A percentile compares a stretch with the other conserved stretches of the same genome.
phyloP scores from a whole-genome alignment of 306 rosid genomes.

The Pyrus betulifolia region DNA sequence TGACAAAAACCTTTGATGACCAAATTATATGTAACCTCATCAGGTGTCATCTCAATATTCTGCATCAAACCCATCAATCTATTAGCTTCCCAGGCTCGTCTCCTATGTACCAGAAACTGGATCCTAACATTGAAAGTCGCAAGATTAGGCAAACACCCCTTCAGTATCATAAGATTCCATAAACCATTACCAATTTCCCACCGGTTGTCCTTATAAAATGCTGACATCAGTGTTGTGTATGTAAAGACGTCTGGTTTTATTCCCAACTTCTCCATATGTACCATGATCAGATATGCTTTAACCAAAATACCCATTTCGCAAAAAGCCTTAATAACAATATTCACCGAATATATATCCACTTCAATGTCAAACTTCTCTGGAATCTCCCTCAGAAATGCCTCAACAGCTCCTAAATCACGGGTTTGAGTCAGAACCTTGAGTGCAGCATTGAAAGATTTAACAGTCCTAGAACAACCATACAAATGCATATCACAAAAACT shows the following conservation, averaged over 20 bases:
- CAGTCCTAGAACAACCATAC: constrained; percentile 46
- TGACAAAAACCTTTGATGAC: constrained; percentile 65
- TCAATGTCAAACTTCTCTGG: constrained; percentile 28
- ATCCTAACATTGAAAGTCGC: constrained; percentile 67
- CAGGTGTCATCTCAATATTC: constrained; percentile 43
- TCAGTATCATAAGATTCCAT: constrained; percentile 72
- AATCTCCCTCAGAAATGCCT: constrained; percentile 20
- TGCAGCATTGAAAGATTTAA: constrained; percentile 63
- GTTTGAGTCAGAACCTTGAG: constrained; percentile 53
- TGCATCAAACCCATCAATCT: constrained; percentile 42
- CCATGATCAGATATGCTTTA: constrained; percentile 50
- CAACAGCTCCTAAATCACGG: constrained; percentile 24
- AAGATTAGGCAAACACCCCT: constrained; percentile 53
- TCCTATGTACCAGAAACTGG: constrained; percentile 38
- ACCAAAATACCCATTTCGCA: constrained; percentile 37
- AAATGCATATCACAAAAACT: constrained; percentile 54
- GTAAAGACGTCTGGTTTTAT: constrained; percentile 60
- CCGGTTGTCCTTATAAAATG: constrained; percentile 40
- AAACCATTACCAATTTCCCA: constrained; percentile 63
- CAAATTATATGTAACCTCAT: constrained; percentile 62
- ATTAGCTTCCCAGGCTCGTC: constrained; percentile 72
- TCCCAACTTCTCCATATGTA: constrained; percentile 41
- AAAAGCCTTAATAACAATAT: constrained; percentile 51
- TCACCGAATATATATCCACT: constrained; percentile 45
- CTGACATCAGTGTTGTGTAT: constrained; percentile 59